Base-by-base conservation (phyloP, 768 basidiomycete genomes). In the Gloeopeniophorella convolvens region DNA sequence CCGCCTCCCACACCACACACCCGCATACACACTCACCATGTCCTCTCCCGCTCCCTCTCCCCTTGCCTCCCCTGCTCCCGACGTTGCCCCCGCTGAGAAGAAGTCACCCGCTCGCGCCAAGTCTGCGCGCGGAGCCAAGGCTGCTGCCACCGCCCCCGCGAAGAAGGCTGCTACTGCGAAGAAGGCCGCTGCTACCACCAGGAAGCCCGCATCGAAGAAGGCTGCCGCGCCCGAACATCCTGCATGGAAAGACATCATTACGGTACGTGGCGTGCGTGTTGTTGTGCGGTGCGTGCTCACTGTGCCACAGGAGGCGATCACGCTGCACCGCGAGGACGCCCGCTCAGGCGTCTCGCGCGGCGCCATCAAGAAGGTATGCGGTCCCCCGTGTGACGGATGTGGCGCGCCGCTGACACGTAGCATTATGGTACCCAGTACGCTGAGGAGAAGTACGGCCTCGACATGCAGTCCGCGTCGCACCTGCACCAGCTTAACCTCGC, bases 311-410 rank as follows among this genome's bases (percentile, higher is more conserved):
- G 87, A 89, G 67, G 86, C 84, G 61, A 85, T 93, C 64, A 62
- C 69, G 48, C 72, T 68, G 28, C 71, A 82, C 63, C 78, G 77
- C 58, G 82, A 83, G 34, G 84, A 86, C 31, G 70, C 73, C 23
- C 80, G 85, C 40, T 59, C 69, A 47, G 89, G 89, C 52, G 89
- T 89, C 32, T 91, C 89, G 12, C 77, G 91, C 41, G 68, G 72
- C 18, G 74, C 74, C 6, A 84, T 93, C 68, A 94, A 93, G 80
- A 69, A 69, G 65, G 68, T 62, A 31, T n/a, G n/a, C n/a, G 20
- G 62, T 58, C 26, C 0, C 8, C 23, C 13, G 10, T n/a, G 21
- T 20, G 12, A 7, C 18, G 5, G 20, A 41, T 42, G 16, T 16
- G 20, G 16, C n/a, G 20, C 3, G 4, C 16, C 8, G 20, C 44